Base-by-base conservation (phyloP, 768 basidiomycete species). In the Leccinellum rugosiceps region DNA sequence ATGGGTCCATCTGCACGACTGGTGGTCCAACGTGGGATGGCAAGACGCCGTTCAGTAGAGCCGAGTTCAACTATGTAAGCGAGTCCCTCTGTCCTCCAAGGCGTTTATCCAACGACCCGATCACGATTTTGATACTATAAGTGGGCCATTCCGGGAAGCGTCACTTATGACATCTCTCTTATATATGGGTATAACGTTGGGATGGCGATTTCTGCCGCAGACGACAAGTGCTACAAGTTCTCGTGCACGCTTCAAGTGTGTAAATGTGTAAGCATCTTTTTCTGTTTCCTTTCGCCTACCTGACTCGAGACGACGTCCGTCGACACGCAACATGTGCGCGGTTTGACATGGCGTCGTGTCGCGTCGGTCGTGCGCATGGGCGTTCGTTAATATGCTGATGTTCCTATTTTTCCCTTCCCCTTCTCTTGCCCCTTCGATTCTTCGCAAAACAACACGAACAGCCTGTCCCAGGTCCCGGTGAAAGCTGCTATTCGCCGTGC, bases 171-270 rank as follows among this genome's bases (percentile, higher is more conserved):
- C 45, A 67, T 67, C 44, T 67, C 66, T 11, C 58, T 65, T 21
- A 65, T 65, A 26, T 65, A 58, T 25, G 64, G 64, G 8, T 67
- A 67, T 48, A 67, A 62, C 34, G 65, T 62, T 53, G 63, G 63
- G 5, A 62, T 65, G 65, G 13, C 58, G 53, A 67, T 67, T 35
- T 59, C 63, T 17, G 61, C 58, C 6, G 54, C 50, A 11, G 56
- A 68, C 28, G 1, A 53, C 2, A 58, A 57, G 49, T 68, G 63
- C 41, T 53, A 59, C 17, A 49, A 55, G 8, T 59, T 60, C 11
- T 66, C 59, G n/a, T 67, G 59, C 43, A 63, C 63, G 2, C 60
- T 68, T 41, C 30, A 17, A 17, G 26, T 25, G 32, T 58, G 53
- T 11, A 59, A 57, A 46, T 64, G 63, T 31, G 66, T 68, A 52